Evolutionary conservation across 2,329 filamentous ascomycete species (phyloP).

Genomic region (Fusarium stilboides): DNA sequence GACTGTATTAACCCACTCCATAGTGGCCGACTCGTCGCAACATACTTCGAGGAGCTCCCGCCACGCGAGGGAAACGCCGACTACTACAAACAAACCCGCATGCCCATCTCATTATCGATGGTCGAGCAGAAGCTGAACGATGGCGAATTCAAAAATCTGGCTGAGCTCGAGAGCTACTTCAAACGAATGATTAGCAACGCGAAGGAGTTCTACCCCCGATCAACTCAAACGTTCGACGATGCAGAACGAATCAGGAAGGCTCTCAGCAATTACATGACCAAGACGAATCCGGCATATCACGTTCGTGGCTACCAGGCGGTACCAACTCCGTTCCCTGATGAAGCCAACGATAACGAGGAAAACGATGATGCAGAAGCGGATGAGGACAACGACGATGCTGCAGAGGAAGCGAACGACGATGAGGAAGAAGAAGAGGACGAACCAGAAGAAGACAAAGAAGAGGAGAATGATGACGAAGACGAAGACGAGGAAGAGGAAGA

Average conservation of each 20-base stretch:
- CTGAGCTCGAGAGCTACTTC: slow-evolving; percentile 85
- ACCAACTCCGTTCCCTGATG: slow-evolving; percentile 74
- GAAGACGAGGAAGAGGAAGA: slow-evolving; percentile 51
- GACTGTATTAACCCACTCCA: slow-evolving; percentile 37
- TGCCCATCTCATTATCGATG: slow-evolving; percentile 84
- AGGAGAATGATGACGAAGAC: slow-evolving; percentile 53
- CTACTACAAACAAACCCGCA: slow-evolving; percentile 83
- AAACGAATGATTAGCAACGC: slow-evolving; percentile 91
- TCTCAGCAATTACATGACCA: slow-evolving; percentile 89
- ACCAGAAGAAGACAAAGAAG: slow-evolving; percentile 46
- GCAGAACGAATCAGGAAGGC: slow-evolving; percentile 90
- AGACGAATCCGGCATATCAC: slow-evolving; percentile 87
- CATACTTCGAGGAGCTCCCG: slow-evolving; percentile 81
- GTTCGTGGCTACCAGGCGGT: slow-evolving; percentile 77
- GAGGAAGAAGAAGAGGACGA: slow-evolving; percentile 53
- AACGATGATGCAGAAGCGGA: slow-evolving; percentile 50
- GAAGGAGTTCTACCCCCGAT: slow-evolving; percentile 85
- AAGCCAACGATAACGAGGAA: slow-evolving; percentile 45
- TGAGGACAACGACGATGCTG: slow-evolving; percentile 53
- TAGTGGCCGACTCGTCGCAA: slow-evolving; percentile 81
- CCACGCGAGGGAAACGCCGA: slow-evolving; percentile 75
- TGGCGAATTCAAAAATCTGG: slow-evolving; percentile 78
- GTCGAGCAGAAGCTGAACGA: slow-evolving; percentile 82
- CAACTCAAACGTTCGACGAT: slow-evolving; percentile 82
- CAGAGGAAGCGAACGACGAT: slow-evolving; percentile 53